These are phyloP conservation scores for Stachybotrys chartarum DNA, from an alignment of 2,329 filamentous ascomycete species.

Conservation along the genomic window DNA sequence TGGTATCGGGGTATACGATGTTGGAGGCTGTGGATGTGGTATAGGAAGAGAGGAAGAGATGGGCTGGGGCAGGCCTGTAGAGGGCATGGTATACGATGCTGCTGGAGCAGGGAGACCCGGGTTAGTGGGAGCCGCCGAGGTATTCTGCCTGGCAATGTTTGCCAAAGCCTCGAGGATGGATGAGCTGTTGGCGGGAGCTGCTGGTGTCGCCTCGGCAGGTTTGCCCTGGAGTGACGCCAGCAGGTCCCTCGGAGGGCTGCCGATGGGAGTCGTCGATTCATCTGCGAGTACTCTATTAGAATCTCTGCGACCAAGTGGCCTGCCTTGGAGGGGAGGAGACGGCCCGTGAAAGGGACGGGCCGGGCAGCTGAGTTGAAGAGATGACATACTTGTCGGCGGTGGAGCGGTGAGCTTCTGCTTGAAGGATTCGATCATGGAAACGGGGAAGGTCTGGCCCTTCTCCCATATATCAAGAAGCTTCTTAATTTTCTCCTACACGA, in stretches of 20 bases:
- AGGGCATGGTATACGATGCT: conserved; percentile 31
- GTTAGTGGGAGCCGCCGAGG: conserved; percentile 36
- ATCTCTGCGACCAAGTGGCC: conserved; percentile 1
- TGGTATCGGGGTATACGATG: conserved; percentile 33
- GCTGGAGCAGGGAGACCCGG: conserved; percentile 31
- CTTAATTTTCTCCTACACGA: conserved; percentile 79
- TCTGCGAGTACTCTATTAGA: conserved; percentile 45
- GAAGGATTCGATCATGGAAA: conserved; percentile 70
- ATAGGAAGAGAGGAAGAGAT: conserved; percentile 21
- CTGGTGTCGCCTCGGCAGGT: conserved; percentile 28
- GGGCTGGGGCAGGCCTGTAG: conserved; percentile 22
- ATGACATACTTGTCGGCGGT: conserved; percentile 55
- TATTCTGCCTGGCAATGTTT: conserved; percentile 72
- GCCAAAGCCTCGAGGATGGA: conserved; percentile 74
- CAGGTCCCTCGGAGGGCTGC: conserved; percentile 46
- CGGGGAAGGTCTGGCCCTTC: conserved; percentile 84
- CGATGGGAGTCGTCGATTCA: conserved; percentile 64
- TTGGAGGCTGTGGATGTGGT: conserved; percentile 16
- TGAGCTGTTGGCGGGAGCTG: conserved; percentile 30
- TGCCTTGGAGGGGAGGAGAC: neutral
- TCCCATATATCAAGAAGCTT: conserved; percentile 98
- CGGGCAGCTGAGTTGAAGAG: neutral
- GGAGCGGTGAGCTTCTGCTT: conserved; percentile 68
- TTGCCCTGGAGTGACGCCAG: conserved; percentile 29
- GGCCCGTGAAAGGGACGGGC: neutral